Conservation (phyloP, 129 eudicot genomes). For the Arctium minus region DNA sequence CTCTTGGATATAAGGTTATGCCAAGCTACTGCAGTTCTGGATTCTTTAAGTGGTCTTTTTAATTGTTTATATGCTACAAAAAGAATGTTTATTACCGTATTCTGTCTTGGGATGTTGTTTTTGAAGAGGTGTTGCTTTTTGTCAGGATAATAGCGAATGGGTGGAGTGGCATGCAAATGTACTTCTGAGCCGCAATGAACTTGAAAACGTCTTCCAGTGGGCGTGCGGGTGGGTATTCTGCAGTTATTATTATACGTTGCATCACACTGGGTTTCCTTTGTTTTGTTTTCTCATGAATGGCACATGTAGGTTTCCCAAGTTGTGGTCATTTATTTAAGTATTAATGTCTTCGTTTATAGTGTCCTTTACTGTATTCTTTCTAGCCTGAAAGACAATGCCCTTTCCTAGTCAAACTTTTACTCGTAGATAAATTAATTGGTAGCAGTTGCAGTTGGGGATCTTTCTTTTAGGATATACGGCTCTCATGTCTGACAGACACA, state of each 20-base stretch:
- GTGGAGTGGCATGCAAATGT: conserved; percentile 85
- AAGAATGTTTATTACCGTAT: not conserved
- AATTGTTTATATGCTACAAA: not conserved
- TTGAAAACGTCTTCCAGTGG: conserved; percentile 94
- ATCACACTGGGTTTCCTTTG: not conserved
- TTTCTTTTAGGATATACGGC: too few relatives aligned
- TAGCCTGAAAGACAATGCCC: too few relatives aligned
- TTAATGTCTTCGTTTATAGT: not conserved
- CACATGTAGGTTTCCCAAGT: not conserved
- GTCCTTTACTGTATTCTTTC: not conserved
- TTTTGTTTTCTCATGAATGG: not conserved
- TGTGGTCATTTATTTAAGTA: not conserved
- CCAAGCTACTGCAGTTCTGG: not conserved
- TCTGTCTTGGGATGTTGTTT: not conserved
- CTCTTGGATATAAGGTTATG: not conserved
- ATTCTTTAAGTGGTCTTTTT: not conserved
- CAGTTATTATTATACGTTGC: not conserved
- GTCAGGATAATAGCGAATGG: conserved; percentile 88
- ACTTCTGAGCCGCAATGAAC: conserved; percentile 68
- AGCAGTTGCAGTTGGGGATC: not conserved
- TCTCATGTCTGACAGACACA: not conserved
- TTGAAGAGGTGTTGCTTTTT: conserved; percentile 8
- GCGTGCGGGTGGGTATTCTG: conserved; percentile 81
- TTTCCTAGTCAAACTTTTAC: not conserved
- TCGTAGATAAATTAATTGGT: not conserved